Evolutionary conservation across 176 grass and related monocot species (phyloP).

Genomic region (Carex kokanica): DNA sequence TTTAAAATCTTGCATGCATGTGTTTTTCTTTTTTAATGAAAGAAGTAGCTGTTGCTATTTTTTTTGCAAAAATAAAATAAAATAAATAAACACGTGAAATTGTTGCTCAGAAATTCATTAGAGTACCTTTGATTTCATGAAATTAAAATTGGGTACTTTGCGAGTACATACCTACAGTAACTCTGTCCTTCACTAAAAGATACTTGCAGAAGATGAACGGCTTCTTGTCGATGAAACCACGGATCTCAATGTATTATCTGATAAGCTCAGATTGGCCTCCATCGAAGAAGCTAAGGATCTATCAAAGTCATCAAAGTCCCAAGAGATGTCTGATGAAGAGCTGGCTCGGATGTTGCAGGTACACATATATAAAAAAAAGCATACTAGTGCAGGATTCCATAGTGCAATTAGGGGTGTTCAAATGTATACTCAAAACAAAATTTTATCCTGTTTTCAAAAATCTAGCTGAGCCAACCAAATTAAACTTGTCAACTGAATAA

Average conservation of each 20-base stretch:
- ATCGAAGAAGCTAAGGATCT: slow-evolving; percentile 31
- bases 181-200: slow-evolving; percentile 33
- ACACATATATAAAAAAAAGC: neutral
- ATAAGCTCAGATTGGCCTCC: slow-evolving; percentile 47
- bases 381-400: neutral
- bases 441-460: no score
- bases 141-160: neutral
- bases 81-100: neutral
- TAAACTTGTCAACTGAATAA: no score
- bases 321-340: slow-evolving; percentile 67
- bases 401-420: neutral
- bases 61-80: no score
- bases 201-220: slow-evolving; percentile 55
- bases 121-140: neutral
- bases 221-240: slow-evolving; percentile 50
- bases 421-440: no score
- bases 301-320: slow-evolving; percentile 26
- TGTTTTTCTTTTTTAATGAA: no score
- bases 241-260: slow-evolving; percentile 50
- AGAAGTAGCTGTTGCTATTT: no score
- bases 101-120: neutral
- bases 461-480: no score
- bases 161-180: no score
- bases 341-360: slow-evolving; percentile 76
- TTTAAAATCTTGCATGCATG: no score